Base-by-base conservation (phyloP, 2,329 filamentous ascomycete genomes). In the Leptographium lundbergii region DNA sequence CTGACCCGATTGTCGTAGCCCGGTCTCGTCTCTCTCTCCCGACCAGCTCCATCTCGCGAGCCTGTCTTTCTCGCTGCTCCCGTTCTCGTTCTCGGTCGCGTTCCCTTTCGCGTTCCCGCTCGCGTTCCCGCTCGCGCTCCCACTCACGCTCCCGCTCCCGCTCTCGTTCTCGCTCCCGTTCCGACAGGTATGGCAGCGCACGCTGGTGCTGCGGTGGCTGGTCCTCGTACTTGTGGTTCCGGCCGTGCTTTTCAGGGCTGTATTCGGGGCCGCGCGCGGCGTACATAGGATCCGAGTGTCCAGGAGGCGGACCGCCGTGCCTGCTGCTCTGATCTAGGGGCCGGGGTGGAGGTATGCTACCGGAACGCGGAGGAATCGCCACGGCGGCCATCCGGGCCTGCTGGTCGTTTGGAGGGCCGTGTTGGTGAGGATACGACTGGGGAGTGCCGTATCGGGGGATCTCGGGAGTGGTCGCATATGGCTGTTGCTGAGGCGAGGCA, bases 371-470 rank as follows among this genome's bases (percentile, higher is more conserved):
- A 17, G 77, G 73, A 4, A 71, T 71, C 74, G 66, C 27, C 73
- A 70, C 9, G 67, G 68, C 11, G 11, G 39, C 19, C 39, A 45
- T 45, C 19, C 39, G 39, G 39, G 7, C 17, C 22, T 70, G 66
- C 6, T 70, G 65, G 11, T 76, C 74, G 63, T 79, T 14, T 17
- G 42, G 78, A 2, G 77, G 75, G 4, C 76, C 77, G 45, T 80
- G 74, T 52, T 75, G 63, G 2, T 58, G 75, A 54, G 74, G 70
- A 63, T 81, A 85, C 13, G 73, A 70, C 58, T 82, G 80, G 1
- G 83, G 81, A 2, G 82, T 85, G 39, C 78, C 75, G 63, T 82
- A 86, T 61, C 81, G 77, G 62, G 78, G 77, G 22, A 79, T 68
- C 63, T 84, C 82, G 29, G 81, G 82, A 0, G 81, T 62, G 11